Evolutionary conservation across 768 basidiomycete genomes (phyloP).

Genomic region (Daedaleopsis nitida): DNA sequence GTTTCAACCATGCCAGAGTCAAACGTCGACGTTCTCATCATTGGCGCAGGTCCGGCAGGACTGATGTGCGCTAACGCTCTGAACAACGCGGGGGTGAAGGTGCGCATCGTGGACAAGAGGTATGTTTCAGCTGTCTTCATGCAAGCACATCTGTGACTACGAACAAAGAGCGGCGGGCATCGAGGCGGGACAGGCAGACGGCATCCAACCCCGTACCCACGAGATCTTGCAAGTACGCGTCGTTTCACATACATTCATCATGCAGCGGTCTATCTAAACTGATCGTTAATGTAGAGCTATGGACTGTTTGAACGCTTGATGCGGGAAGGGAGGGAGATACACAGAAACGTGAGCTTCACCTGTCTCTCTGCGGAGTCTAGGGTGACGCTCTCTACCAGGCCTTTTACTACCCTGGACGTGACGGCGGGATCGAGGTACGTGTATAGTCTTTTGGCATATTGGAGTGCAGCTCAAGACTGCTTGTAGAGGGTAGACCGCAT

Average conservation of each 20-base stretch:
- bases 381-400: constrained; percentile 45
- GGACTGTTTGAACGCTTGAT: constrained; percentile 28
- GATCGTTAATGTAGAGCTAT: constrained; percentile 24
- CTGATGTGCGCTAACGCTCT: constrained; percentile 47
- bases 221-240: constrained; percentile 29
- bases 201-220: constrained; percentile 34
- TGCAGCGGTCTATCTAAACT: no score
- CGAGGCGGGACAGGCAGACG: constrained; percentile 33
- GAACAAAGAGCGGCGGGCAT: constrained; percentile 21
- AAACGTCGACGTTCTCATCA: constrained; percentile 42
- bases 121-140: constrained; percentile 12
- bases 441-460: not conserved
- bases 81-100: constrained; percentile 37
- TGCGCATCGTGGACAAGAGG: constrained; percentile 45
- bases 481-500: constrained; percentile 61
- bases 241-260: no score
- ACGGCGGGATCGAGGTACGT: constrained; percentile 64
- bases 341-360: constrained; percentile 22
- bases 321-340: constrained; percentile 30
- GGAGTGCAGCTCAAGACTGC: no score
- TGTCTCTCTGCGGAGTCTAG: not conserved
- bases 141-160: not conserved
- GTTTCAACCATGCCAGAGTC: constrained; percentile 12
- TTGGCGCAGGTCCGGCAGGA: constrained; percentile 47
- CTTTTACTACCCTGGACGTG: constrained; percentile 69